Conservation (phyloP, 768 basidiomycete genomes). For the Auriscalpium vulgare region DNA sequence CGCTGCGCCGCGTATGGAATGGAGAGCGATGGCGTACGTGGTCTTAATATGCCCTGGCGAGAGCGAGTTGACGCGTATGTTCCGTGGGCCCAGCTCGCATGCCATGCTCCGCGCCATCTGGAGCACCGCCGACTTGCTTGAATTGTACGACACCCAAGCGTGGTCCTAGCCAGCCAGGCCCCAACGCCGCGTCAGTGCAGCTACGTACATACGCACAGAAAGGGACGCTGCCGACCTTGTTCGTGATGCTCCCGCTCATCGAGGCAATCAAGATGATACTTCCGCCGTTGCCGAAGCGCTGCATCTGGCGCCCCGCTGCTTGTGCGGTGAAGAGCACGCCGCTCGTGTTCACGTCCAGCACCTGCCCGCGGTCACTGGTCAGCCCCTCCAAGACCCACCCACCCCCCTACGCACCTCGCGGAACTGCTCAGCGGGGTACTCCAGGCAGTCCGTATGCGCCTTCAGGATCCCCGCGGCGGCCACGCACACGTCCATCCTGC, state of each 20-base stretch:
- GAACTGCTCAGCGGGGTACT: conserved; percentile 59
- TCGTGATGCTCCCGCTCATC: conserved; percentile 48
- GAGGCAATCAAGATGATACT: conserved; percentile 36
- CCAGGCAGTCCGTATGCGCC: conserved; percentile 51
- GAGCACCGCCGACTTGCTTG: conserved; percentile 68
- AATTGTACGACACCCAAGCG: conserved; percentile 70
- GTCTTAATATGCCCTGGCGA: conserved; percentile 77
- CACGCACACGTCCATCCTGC: conserved; percentile 66
- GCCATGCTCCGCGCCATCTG: conserved; percentile 83
- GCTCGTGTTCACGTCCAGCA: conserved; percentile 55
- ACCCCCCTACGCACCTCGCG: conserved; percentile 36
- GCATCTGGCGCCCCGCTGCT: conserved; percentile 29
- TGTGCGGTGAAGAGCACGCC: conserved; percentile 30
- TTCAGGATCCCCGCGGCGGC: conserved; percentile 73
- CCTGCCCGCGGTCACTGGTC: conserved; percentile 28
- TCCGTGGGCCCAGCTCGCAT: conserved; percentile 59
- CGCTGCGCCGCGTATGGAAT: no score
- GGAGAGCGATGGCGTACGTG: neutral
- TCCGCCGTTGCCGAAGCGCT: conserved; percentile 26
- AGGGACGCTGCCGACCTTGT: conserved; percentile 37
- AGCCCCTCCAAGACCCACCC: neutral
- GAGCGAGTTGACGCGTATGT: conserved; percentile 67
- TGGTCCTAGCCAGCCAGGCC: conserved; percentile 41
- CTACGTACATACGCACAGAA: neutral
- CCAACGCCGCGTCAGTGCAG: neutral